phyloP scores from a whole-genome alignment of 495 filamentous ascomycete species.

The Penicillium canariense region DNA sequence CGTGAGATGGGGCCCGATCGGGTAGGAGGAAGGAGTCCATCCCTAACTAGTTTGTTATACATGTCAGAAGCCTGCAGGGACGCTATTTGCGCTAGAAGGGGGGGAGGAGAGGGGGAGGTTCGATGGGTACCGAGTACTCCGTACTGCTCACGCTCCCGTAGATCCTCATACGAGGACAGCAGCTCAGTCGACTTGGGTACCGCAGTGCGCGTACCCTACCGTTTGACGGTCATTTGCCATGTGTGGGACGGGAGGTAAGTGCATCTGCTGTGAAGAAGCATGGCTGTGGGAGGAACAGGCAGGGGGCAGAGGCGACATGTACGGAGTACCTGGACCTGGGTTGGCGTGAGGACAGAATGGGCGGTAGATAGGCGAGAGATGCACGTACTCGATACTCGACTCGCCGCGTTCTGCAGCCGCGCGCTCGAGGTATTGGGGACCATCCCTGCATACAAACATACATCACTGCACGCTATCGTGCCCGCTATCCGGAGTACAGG shows the following conservation, averaged over 20 bases:
- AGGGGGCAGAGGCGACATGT: neutral
- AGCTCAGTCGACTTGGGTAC: neutral
- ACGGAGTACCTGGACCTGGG: neutral
- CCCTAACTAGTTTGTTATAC: neutral
- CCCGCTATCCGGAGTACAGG: no score
- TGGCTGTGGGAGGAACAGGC: neutral
- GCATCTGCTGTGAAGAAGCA: conserved; percentile 3
- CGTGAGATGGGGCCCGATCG: neutral
- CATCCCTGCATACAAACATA: neutral
- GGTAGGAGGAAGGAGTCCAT: neutral
- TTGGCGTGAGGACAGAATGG: neutral
- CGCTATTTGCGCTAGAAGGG: neutral
- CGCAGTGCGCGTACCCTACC: neutral
- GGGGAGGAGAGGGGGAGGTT: no score
- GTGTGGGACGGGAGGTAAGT: conserved; percentile 1
- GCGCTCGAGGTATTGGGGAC: neutral
- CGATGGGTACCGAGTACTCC: no score
- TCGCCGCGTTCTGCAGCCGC: neutral
- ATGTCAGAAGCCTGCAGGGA: neutral
- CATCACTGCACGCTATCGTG: no score
- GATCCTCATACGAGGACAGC: neutral
- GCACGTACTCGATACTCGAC: conserved; percentile 1
- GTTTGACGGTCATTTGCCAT: conserved; percentile 1
- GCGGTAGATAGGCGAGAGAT: neutral
- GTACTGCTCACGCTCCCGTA: no score